phyloP scores from a whole-genome alignment of 805 yeast species.

The Candida qinlingensis region DNA sequence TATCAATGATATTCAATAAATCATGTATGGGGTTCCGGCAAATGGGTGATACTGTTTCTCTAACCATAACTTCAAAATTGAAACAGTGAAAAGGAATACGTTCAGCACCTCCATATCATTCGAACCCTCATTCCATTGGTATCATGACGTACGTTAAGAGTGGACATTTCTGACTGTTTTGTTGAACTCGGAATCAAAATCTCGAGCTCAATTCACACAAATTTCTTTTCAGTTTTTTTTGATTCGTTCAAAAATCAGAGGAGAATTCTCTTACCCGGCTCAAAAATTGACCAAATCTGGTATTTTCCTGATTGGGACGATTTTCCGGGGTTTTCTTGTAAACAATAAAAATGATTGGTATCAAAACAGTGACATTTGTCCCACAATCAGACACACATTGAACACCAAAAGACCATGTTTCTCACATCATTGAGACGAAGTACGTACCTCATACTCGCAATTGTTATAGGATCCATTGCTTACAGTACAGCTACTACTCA shows the following conservation, averaged over 20 bases:
- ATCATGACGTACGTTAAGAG: conserved; percentile 38
- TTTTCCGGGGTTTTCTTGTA: not conserved
- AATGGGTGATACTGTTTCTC: not conserved
- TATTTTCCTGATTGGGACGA: not conserved
- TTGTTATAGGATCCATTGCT: conserved; percentile 18
- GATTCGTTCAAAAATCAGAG: conserved; percentile 5
- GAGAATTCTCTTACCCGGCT: not conserved
- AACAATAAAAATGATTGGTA: no score
- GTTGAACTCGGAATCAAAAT: not conserved
- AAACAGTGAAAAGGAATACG: not conserved
- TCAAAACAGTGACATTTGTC: no score
- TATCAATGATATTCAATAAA: conserved; percentile 7
- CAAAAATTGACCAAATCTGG: not conserved
- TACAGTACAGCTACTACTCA: conserved; percentile 14
- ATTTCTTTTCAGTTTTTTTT: conserved; percentile 8
- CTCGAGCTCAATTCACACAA: not conserved
- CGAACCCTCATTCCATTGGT: not conserved
- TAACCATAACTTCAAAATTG: not conserved
- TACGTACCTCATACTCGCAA: conserved; percentile 17
- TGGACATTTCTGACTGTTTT: conserved; percentile 34
- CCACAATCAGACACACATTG: not conserved
- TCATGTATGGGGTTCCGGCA: not conserved
- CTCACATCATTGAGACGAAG: conserved; percentile 17
- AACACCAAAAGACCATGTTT: conserved; percentile 10
- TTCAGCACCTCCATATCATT: not conserved